Evolutionary conservation across 2,329 filamentous ascomycete species (phyloP).

Genomic region (Trichophyton equinum): DNA sequence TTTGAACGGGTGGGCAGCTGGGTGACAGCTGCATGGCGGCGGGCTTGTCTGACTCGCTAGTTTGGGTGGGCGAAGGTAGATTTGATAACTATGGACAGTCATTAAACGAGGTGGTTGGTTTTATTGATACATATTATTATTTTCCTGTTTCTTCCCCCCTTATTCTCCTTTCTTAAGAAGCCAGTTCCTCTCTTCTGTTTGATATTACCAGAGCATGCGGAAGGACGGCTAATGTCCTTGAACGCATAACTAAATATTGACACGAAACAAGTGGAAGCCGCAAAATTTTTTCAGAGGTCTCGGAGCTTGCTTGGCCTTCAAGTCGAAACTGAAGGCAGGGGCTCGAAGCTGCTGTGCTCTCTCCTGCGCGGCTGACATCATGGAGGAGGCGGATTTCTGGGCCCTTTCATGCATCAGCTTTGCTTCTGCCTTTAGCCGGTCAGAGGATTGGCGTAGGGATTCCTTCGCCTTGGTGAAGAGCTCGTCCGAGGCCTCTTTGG

Average conservation of each 20-base stretch:
- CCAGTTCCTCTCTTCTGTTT: background rate
- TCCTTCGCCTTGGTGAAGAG: background rate
- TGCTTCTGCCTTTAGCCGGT: background rate
- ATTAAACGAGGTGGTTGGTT: too few species aligned
- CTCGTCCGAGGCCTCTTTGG: background rate
- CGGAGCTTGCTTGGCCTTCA: background rate
- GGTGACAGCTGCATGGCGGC: too few species aligned
- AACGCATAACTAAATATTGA: background rate
- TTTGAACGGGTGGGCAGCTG: too few species aligned
- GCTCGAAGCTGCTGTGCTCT: background rate
- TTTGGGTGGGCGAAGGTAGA: too few species aligned
- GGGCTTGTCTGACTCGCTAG: too few species aligned
- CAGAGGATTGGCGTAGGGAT: background rate
- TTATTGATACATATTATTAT: too few species aligned
- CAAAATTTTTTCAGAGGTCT: background rate
- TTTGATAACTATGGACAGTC: too few species aligned
- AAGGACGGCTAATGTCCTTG: background rate
- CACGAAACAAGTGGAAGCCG: background rate
- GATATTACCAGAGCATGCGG: too few species aligned
- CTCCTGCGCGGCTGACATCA: background rate
- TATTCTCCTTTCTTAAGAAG: too few species aligned
- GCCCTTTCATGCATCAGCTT: background rate
- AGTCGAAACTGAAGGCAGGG: background rate
- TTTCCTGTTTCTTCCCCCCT: too few species aligned
- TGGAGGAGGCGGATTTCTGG: background rate